Percentiles rank a stretch among this genome's conserved stretches.
Evolutionary conservation across 495 filamentous ascomycete genomes (phyloP).

Genomic region (Aspergillus conjunctus): DNA sequence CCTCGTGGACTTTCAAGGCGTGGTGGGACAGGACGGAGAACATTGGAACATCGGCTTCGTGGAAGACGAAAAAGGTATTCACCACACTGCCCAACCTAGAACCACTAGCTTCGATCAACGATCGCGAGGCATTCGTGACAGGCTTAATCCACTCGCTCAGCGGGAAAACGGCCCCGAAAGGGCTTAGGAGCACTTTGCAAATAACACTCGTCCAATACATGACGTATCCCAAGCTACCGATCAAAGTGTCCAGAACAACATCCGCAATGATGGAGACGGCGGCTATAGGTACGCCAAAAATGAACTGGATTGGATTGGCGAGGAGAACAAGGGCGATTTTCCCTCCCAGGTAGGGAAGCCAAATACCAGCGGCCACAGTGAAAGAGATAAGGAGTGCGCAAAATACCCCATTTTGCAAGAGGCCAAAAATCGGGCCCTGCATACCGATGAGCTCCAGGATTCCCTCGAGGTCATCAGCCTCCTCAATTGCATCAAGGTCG

Average conservation of each 20-base stretch:
- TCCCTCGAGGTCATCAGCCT: conserved; percentile 96
- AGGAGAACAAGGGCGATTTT: conserved; percentile 78
- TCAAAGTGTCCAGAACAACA: conserved; percentile 62
- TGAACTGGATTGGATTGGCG: conserved; percentile 71
- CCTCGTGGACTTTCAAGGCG: conserved; percentile 53
- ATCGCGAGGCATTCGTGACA: conserved; percentile 48
- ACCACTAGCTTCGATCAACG: conserved; percentile 51
- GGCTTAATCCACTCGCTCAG: conserved; percentile 42
- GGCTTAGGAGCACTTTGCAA: conserved; percentile 47
- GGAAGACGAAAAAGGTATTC: conserved; percentile 46
- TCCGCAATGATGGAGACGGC: conserved; percentile 71
- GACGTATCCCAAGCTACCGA: conserved; percentile 57
- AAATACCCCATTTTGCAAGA: conserved; percentile 94
- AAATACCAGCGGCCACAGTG: conserved; percentile 81
- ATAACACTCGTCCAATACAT: conserved; percentile 55
- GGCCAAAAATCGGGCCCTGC: conserved; percentile 85
- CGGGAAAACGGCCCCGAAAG: conserved; percentile 46
- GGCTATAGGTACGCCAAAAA: conserved; percentile 69
- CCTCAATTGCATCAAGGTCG: conserved; percentile 66
- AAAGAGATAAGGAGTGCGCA: conserved; percentile 85
- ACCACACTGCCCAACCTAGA: conserved; percentile 47
- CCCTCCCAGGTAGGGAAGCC: conserved; percentile 88
- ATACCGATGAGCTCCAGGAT: conserved; percentile 96
- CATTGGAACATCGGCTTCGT: conserved; percentile 59
- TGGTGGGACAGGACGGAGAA: conserved; percentile 65